Evolutionary conservation across 202 grass and related monocot genomes (phyloP), one percentile per base, ranked within the genome.

Genomic region (Dendrocalamus latiflorus): DNA sequence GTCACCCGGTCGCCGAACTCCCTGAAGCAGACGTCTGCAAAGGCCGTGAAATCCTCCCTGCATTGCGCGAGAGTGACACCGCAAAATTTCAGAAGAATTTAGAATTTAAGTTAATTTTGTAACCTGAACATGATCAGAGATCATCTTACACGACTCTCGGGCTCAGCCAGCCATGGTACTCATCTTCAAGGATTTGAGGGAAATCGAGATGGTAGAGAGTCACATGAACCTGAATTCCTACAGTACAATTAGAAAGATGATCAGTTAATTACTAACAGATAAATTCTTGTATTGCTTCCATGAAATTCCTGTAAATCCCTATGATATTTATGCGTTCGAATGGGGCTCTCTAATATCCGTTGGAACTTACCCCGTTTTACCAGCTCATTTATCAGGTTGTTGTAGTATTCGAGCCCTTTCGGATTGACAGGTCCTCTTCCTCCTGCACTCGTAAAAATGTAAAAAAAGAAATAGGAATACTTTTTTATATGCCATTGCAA

Each of bases 111-210:
- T 10, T 22, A 22, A 4, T 22, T 4, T 56, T 56, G 54, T 21
- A 56, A 56, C 54, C 8, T 22, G n/a, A 56, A 56, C 20, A 56
- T n/a, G 11, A 58, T 0, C 22, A 38, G 15, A 17, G 6, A 38
- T 22, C 12, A 55, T 88, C 89, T 90, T 89, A 97, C 93, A 97
- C 83, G 44, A 91, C 78, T 62, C 77, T 87, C 6, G 74, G 88
- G 73, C 91, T 97, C 18, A 97, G 54, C 94, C 89, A 97, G 43
- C 94, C 91, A 57, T 86, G 86, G 47, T 97, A 97, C 72, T 97
- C 94, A 72, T 97, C 94, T 44, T 97, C 91, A 0, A 97, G 70
- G 28, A 79, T 78, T 74, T 97, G 8, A 36, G 94, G 94, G 74
- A 91, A 90, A 86, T 97, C 94, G 0, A 89, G 84, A 82, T 93